A percentile compares a stretch with the other conserved stretches of the same genome.
phyloP scores from a whole-genome alignment of 768 basidiomycete genomes.

The Collybia sordida region DNA sequence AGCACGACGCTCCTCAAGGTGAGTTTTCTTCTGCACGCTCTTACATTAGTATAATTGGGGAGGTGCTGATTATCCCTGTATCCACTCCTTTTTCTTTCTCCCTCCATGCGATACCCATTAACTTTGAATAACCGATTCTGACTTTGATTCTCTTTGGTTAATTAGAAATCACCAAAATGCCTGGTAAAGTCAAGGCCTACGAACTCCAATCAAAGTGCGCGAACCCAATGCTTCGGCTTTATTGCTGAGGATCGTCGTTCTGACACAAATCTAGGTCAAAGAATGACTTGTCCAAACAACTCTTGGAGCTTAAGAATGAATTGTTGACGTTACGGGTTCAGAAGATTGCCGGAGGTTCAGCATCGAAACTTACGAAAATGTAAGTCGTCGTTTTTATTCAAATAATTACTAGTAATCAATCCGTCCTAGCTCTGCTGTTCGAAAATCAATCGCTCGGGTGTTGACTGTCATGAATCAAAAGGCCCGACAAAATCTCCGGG shows the following conservation, averaged over 20 bases:
- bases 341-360: conserved; percentile 95
- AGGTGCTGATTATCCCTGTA: background rate
- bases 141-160: background rate
- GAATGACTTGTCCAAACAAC: conserved; percentile 94
- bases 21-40: conserved; percentile 22
- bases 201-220: conserved; percentile 94
- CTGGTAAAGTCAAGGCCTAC: conserved; percentile 93
- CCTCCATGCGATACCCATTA: background rate
- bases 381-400: conserved; percentile 41
- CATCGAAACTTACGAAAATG: conserved; percentile 98
- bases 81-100: background rate
- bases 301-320: conserved; percentile 93
- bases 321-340: conserved; percentile 92
- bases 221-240: background rate
- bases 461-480: conserved; percentile 99
- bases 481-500: conserved; percentile 92
- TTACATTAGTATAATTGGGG: background rate
- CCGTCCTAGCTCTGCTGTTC: conserved; percentile 76
- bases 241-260: conserved; percentile 2
- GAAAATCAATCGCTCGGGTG: conserved; percentile 98
- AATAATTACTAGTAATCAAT: background rate
- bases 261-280: conserved; percentile 67
- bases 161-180: conserved; percentile 53
- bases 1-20: conserved; percentile 47
- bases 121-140: background rate